Base-by-base conservation (phyloP, 306 rosid species). In the Notholithocarpus densiflorus region DNA sequence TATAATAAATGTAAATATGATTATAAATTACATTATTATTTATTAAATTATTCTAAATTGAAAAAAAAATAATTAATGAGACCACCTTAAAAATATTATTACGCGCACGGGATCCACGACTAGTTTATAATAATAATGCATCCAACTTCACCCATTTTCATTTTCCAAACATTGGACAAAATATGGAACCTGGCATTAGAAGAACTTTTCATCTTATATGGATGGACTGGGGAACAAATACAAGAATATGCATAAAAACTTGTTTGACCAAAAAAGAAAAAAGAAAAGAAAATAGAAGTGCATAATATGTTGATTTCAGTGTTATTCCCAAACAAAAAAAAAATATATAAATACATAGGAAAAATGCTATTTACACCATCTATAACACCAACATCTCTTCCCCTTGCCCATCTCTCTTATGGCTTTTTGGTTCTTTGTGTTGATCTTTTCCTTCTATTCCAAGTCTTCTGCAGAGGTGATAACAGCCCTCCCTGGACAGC, bases 61-160 rank as follows among this genome's bases (percentile, higher is more conserved):
- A 34, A 34, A 34, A 34, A 32, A 32, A 34, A 5, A 34, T n/a
- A 34, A 1, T 32, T 32, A 32, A 32, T 32, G 37, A 32, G 37
- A 32, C 6, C 37, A 32, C 40, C 8, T 34, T 34, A 34, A 34
- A 32, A 34, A 34, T 34, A 34, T 34, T 34, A 1, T 34, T 2
- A 34, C 0, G 1, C 1, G 2, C 40, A 0, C 5, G 34, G 8
- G 8, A 34, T 34, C 40, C 2, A 0, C 0, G 8, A 34, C 40
- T 34, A 34, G 40, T 34, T 34, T 34, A 34, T 34, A 34, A 6
- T 34, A 34, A 34, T 34, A 34, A 34, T 34, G 40, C 40, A 34
- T 34, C 1, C 8, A 34, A 34, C 40, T 34, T 34, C 40, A 34
- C 40, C 40, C 8, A 34, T 34, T 34, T 34, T 34, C 40, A 5